phyloP scores from a whole-genome alignment of 352 stramenopile species.

The Phytophthora kernoviae region DNA sequence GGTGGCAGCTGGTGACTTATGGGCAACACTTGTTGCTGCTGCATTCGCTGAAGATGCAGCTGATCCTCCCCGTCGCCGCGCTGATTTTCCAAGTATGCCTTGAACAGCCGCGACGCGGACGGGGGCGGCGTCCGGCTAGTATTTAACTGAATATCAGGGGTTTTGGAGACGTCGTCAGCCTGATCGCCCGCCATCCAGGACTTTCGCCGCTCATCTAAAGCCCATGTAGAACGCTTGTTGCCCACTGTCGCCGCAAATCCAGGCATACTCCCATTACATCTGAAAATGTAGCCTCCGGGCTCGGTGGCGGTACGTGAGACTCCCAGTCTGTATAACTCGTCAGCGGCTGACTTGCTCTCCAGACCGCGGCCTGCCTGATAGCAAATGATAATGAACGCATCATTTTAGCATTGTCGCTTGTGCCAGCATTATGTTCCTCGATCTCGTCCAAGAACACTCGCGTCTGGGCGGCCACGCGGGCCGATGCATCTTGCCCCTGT shows the following conservation, averaged over 20 bases:
- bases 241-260: slow-evolving; percentile 47
- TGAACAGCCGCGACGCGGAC: slow-evolving; percentile 29
- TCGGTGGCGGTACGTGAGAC: slow-evolving; percentile 54
- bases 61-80: slow-evolving; percentile 36
- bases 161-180: slow-evolving; percentile 23
- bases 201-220: slow-evolving; percentile 65
- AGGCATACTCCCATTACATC: slow-evolving; percentile 74
- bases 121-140: slow-evolving; percentile 22
- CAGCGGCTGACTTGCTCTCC: slow-evolving; percentile 75
- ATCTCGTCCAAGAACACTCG: slow-evolving; percentile 73
- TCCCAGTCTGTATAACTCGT: slow-evolving; percentile 75
- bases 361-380: slow-evolving; percentile 79
- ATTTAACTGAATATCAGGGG: slow-evolving; percentile 22
- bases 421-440: slow-evolving; percentile 63
- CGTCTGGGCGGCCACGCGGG: slow-evolving; percentile 22
- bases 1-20: slow-evolving; percentile 41
- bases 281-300: slow-evolving; percentile 74
- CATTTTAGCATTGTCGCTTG: slow-evolving; percentile 63
- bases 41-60: slow-evolving; percentile 27
- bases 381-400: slow-evolving; percentile 79
- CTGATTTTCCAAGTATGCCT: slow-evolving; percentile 41
- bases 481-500: slow-evolving; percentile 24
- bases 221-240: slow-evolving; percentile 54
- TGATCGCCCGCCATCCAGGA: slow-evolving; percentile 77
- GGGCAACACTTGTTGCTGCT: slow-evolving; percentile 34